phyloP scores from a whole-genome alignment of 345 rosid species.

The Hypericum perforatum region DNA sequence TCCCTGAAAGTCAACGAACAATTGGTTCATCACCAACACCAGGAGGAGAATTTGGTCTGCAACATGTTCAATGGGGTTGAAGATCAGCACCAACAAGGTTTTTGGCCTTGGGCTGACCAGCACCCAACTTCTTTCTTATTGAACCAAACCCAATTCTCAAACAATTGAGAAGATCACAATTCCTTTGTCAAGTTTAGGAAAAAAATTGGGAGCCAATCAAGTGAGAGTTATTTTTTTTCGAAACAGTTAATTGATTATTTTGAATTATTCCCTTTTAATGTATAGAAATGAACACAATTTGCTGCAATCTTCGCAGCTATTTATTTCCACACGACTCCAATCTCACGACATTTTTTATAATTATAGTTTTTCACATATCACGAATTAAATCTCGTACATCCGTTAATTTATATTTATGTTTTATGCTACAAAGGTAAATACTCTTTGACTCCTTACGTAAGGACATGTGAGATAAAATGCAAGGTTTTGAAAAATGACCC shows the following conservation, averaged over 20 bases:
- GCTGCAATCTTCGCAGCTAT: not conserved
- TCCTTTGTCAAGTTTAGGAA: slow-evolving; percentile 7
- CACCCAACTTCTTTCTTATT: slow-evolving; percentile 35
- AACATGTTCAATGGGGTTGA: slow-evolving; percentile 63
- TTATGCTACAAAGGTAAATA: no score
- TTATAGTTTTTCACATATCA: slow-evolving; percentile 20
- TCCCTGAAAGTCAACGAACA: slow-evolving; percentile 33
- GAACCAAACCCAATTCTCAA: slow-evolving; percentile 18
- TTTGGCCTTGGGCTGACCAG: slow-evolving; percentile 73
- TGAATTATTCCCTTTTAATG: slow-evolving; percentile 16
- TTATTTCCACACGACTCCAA: slow-evolving; percentile 16
- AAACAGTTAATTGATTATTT: not conserved
- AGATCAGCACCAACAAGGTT: slow-evolving; percentile 52
- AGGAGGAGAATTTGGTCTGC: slow-evolving; percentile 36
- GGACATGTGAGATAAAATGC: no score
- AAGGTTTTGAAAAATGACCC: no score
- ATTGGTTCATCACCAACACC: slow-evolving; percentile 18
- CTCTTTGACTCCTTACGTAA: no score
- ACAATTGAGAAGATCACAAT: slow-evolving; percentile 9
- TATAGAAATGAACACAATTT: slow-evolving; percentile 21
- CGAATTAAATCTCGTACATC: slow-evolving; percentile 21
- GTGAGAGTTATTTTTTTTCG: slow-evolving; percentile 12
- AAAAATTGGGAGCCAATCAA: slow-evolving; percentile 13
- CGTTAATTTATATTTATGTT: slow-evolving; percentile 4
- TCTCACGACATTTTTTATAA: slow-evolving; percentile 15